Base-by-base conservation (phyloP, 2,329 filamentous ascomycete species). In the Penicillium rolfsii region DNA sequence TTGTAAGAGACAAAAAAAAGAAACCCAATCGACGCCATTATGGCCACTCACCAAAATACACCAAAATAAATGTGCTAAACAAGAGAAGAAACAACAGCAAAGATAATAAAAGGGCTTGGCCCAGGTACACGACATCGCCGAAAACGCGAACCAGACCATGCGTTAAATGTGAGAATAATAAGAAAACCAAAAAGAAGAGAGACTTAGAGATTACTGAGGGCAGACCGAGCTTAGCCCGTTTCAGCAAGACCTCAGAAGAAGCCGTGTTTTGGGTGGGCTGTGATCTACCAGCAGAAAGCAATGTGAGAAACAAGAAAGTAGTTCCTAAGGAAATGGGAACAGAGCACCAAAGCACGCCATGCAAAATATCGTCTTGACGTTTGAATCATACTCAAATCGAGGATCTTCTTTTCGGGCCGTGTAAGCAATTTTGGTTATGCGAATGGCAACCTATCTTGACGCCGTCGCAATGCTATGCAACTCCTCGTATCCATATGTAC, bases 1-100 rank as follows among this genome's bases (percentile, higher is more conserved):
- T 62, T 60, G 58, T 57, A 46, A 28, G 19, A 38, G 54, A 43
- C 56, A 49, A 63, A 61, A 63, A 67, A 5, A 36, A 11, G 12
- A 4, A 43, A 67, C 61, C 64, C 64, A 66, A 55, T 64, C 54
- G 57, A 69, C 66, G 66, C 67, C 67, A 49, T 61, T 55, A 35
- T 57, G 63, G 62, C 61, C 64, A 64, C 61, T 62, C 66, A 64
- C 66, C 69, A 72, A 62, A 69, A 64, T 73, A 73, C 71, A 73
- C 19, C 19, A 22, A n/a, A n/a, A n/a, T n/a, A n/a, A 22, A 22
- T 64, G 63, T 67, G 67, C 65, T 59, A 52, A 55, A 33, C 9
- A 8, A 28, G 38, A 61, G 50, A 55, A 55, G 19, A 28, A 52
- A 12, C 59, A 63, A n/a, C 59, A 63, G 52, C 48, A 46, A 55